Evolutionary conservation across 2,329 filamentous ascomycete genomes (phyloP), one percentile per base, ranked within the genome.

Genomic region (Ascocoryne sarcoides): DNA sequence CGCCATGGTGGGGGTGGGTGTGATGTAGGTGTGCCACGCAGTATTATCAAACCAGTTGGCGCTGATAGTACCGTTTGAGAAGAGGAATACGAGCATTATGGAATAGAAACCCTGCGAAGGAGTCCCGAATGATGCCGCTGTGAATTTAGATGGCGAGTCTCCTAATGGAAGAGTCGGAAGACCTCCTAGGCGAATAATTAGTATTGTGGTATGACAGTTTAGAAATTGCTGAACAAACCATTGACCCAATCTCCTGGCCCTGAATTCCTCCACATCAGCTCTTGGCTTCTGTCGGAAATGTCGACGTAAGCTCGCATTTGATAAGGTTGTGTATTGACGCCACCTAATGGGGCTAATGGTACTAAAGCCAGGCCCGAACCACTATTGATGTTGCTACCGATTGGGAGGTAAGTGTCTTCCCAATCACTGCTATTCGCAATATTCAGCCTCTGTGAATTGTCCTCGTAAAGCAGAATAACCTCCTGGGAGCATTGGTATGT

Each of bases 41-140:
- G 30, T 32, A 17, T 32, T 32, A 17, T 32, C 30, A n/a, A 32
- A 32, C 30, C 30, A 32, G 18, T 32, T 32, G 14, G 30, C 30
- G n/a, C 5, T 32, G 30, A 32, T 32, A 8, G 30, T 10, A 14
- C 30, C 30, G 30, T 32, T 32, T 14, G 30, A 32, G n/a, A 32
- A 32, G 12, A 32, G 30, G 12, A 32, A 32, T 32, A 32, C 30
- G n/a, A 32, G 30, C 30, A 32, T 14, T 3, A 32, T 17, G 14
- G 8, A 14, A 32, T 32, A 32, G 5, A 15, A 10, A 15, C 30
- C 30, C 10, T 8, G 30, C 5, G 30, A n/a, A 15, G 30, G 30
- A 10, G 30, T 32, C 18, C 30, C 30, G n/a, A 32, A 32, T 4
- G 30, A n/a, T 32, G 30, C n/a, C 18, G 30, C 30, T 32, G 30